phyloP scores from a whole-genome alignment of 2,329 filamentous ascomycete genomes.

The Mollisia scopiformis region DNA sequence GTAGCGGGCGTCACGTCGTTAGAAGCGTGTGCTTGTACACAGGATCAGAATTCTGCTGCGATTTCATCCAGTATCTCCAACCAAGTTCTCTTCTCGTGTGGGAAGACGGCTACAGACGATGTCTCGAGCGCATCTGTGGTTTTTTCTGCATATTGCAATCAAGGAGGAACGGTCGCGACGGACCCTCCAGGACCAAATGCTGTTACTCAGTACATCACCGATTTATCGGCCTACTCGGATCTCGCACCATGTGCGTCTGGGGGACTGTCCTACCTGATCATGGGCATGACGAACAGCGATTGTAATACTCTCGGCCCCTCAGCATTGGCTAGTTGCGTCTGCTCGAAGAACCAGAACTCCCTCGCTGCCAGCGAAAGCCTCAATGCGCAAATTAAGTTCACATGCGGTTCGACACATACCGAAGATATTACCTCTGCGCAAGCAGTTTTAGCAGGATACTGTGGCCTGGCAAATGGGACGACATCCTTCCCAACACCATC shows the following conservation, averaged over 20 bases:
- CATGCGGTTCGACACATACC: slow-evolving; percentile 48
- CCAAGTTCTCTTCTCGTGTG: slow-evolving; percentile 12
- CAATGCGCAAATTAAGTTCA: slow-evolving; percentile 45
- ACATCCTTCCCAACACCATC: slow-evolving; percentile 50
- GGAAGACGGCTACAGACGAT: slow-evolving; percentile 19
- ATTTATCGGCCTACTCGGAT: slow-evolving; percentile 46
- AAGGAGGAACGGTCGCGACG: neutral
- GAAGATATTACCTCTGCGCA: slow-evolving; percentile 53
- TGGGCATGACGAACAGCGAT: slow-evolving; percentile 30
- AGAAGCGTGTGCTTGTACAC: neutral
- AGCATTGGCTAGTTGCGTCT: slow-evolving; percentile 54
- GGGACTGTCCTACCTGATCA: slow-evolving; percentile 44
- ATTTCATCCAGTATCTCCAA: slow-evolving; percentile 8
- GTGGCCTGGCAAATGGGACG: slow-evolving; percentile 51
- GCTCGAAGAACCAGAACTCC: slow-evolving; percentile 53
- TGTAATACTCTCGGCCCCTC: slow-evolving; percentile 29
- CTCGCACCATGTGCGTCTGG: slow-evolving; percentile 48
- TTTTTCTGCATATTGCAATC: slow-evolving; percentile 23
- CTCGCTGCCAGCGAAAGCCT: slow-evolving; percentile 46
- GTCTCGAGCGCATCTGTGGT: slow-evolving; percentile 16
- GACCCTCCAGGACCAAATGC: slow-evolving; percentile 4
- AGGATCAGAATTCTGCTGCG: slow-evolving; percentile 20
- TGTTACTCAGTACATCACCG: slow-evolving; percentile 47
- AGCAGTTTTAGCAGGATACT: slow-evolving; percentile 55
- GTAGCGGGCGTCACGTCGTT: slow-evolving; percentile 34